phyloP scores from a whole-genome alignment of 192 early-diverging fungal species.

The Kappamyces sp. region DNA sequence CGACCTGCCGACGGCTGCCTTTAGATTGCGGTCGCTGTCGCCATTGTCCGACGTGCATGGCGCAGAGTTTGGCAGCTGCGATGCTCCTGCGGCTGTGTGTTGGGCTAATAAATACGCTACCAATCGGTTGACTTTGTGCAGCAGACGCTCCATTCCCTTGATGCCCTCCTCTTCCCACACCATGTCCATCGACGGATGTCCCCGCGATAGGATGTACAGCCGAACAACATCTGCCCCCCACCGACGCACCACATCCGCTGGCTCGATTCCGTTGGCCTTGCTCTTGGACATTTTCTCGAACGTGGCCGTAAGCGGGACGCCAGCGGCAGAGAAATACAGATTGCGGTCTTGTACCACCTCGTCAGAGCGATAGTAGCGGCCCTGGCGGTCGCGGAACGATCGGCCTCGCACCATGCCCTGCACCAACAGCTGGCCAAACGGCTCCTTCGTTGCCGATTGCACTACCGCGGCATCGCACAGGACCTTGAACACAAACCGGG shows the following conservation, averaged over 20 bases:
- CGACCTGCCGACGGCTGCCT: neutral
- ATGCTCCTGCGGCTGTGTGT: constrained; percentile 8
- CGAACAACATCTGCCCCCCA: constrained; percentile 82
- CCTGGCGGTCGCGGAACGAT: constrained; percentile 72
- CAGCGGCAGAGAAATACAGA: constrained; percentile 62
- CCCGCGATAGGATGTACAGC: constrained; percentile 80
- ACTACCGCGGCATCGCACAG: constrained; percentile 46
- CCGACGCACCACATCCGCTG: constrained; percentile 49
- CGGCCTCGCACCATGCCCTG: constrained; percentile 90
- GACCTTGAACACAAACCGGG: constrained; percentile 86
- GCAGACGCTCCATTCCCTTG: constrained; percentile 88
- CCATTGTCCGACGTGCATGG: neutral
- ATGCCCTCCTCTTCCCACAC: constrained; percentile 89
- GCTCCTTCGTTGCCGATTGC: constrained; percentile 64
- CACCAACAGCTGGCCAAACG: constrained; percentile 77
- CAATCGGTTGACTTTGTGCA: constrained; percentile 55
- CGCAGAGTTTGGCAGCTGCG: neutral
- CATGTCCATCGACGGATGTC: constrained; percentile 80
- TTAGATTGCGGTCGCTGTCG: neutral
- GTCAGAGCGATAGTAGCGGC: constrained; percentile 68
- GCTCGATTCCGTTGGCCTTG: constrained; percentile 92
- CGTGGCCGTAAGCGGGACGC: constrained; percentile 41
- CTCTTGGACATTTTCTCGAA: constrained; percentile 98
- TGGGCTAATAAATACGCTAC: constrained; percentile 26
- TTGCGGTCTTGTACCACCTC: constrained; percentile 62